Conservation (phyloP, 805 yeast species). For the Myxozyma vanderwaltii region DNA sequence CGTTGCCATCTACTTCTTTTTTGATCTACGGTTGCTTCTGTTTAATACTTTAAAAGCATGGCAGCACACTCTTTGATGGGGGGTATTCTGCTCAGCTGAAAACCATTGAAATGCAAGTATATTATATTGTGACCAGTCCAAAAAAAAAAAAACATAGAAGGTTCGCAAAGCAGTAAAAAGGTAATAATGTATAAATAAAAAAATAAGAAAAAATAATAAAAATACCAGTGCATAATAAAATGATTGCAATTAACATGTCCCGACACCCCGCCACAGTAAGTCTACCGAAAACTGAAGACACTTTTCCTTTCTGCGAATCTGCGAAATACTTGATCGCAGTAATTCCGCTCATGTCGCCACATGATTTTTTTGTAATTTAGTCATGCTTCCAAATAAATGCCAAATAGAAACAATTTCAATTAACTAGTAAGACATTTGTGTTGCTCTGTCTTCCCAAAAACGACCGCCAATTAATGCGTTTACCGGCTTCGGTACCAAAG, state of each 20-base stretch:
- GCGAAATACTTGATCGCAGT: neutral
- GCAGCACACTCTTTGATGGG: too few species aligned
- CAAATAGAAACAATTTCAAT: neutral
- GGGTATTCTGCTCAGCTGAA: neutral
- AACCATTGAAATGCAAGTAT: neutral
- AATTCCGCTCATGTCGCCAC: too few species aligned
- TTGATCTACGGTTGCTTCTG: neutral
- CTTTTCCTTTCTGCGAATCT: too few species aligned
- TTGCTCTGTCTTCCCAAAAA: neutral
- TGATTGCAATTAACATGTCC: neutral
- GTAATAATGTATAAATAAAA: neutral
- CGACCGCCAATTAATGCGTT: neutral
- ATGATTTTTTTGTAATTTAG: too few species aligned
- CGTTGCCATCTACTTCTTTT: too few species aligned
- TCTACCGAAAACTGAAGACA: neutral
- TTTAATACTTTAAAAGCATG: too few species aligned
- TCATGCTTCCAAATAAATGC: neutral
- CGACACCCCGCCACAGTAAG: slow-evolving; percentile 9
- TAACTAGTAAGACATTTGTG: neutral
- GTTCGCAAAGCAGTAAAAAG: neutral
- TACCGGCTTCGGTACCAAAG: slow-evolving; percentile 45
- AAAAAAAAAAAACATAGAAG: too few species aligned
- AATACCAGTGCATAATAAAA: neutral
- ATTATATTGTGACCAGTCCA: neutral
- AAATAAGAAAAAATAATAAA: neutral